These are phyloP conservation scores for Cercophora sp. DNA, from an alignment of 495 filamentous ascomycete species.

Conservation along the genomic window DNA sequence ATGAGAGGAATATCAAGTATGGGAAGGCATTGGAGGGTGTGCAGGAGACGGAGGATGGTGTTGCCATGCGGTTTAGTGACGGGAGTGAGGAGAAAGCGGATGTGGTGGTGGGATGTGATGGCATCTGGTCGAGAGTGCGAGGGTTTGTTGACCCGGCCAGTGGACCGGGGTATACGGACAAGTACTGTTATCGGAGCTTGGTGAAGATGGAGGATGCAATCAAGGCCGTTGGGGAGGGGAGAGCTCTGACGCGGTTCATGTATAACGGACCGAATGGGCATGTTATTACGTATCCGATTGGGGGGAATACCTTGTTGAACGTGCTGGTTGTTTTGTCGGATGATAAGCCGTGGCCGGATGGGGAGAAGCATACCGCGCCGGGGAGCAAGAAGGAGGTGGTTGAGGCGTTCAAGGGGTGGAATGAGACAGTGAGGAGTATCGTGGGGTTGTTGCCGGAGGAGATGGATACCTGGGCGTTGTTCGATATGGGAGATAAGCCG, in stretches of 20 bases:
- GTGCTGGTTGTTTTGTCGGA: slow-evolving; percentile 38
- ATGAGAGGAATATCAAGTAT: slow-evolving; percentile 28
- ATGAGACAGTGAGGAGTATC: slow-evolving; percentile 33
- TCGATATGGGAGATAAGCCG: slow-evolving; percentile 47
- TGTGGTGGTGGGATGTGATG: slow-evolving; percentile 44
- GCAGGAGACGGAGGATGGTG: slow-evolving; percentile 10
- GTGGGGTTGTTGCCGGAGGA: slow-evolving; percentile 40
- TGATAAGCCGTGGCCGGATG: slow-evolving; percentile 29
- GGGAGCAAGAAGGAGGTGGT: slow-evolving; percentile 30
- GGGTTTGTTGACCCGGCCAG: slow-evolving; percentile 28
- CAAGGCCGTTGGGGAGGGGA: slow-evolving; percentile 23
- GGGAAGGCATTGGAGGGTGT: slow-evolving; percentile 28
- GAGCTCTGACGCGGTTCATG: slow-evolving; percentile 35
- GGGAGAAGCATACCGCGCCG: slow-evolving; percentile 26
- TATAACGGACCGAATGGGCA: slow-evolving; percentile 40
- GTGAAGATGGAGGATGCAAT: slow-evolving; percentile 35
- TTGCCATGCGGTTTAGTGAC: slow-evolving; percentile 33
- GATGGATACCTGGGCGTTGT: slow-evolving; percentile 54
- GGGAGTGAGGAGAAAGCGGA: slow-evolving; percentile 30
- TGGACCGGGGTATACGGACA: slow-evolving; percentile 32
- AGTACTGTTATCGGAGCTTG: slow-evolving; percentile 43
- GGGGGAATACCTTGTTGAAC: slow-evolving; percentile 34
- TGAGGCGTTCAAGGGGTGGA: slow-evolving; percentile 36
- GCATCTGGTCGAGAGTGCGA: slow-evolving; percentile 40
- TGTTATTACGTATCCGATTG: slow-evolving; percentile 39